phyloP scores from a whole-genome alignment of 2,329 filamentous ascomycete genomes.

The Aspergillus novofumigatus region DNA sequence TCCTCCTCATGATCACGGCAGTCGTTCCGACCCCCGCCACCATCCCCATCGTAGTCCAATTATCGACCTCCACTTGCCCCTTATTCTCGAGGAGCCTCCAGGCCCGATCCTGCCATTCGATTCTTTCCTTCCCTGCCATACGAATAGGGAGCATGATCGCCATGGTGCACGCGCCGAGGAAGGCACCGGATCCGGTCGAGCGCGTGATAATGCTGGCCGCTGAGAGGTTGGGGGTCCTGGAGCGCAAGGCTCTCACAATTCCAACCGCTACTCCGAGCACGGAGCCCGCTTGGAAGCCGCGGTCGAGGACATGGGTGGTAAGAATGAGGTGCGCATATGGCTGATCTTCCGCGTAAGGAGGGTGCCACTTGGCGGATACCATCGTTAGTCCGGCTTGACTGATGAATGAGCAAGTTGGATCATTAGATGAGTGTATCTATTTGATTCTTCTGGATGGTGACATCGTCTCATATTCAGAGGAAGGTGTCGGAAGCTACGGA shows the following conservation, averaged over 20 bases:
- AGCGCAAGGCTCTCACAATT: constrained; percentile 12
- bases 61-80: constrained; percentile 45
- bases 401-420: background rate
- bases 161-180: constrained; percentile 45
- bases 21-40: background rate
- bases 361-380: constrained; percentile 38
- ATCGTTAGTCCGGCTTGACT: background rate
- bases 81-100: constrained; percentile 59
- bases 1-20: background rate
- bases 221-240: constrained; percentile 30
- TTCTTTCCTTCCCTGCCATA: constrained; percentile 55
- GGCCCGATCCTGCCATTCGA: constrained; percentile 62
- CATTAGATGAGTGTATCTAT: background rate
- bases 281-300: constrained; percentile 52
- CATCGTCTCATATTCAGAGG: background rate
- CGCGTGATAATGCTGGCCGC: constrained; percentile 14
- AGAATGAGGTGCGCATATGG: constrained; percentile 53
- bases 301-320: constrained; percentile 55
- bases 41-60: constrained; percentile 7
- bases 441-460: background rate
- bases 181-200: constrained; percentile 44
- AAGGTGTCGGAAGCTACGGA: too few species aligned
- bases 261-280: constrained; percentile 45
- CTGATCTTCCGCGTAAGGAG: constrained; percentile 62
- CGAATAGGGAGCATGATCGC: constrained; percentile 42